Percentiles rank a stretch among this genome's conserved stretches.
Conservation (phyloP, 257 asterid genomes). For the Schizonepeta tenuifolia region DNA sequence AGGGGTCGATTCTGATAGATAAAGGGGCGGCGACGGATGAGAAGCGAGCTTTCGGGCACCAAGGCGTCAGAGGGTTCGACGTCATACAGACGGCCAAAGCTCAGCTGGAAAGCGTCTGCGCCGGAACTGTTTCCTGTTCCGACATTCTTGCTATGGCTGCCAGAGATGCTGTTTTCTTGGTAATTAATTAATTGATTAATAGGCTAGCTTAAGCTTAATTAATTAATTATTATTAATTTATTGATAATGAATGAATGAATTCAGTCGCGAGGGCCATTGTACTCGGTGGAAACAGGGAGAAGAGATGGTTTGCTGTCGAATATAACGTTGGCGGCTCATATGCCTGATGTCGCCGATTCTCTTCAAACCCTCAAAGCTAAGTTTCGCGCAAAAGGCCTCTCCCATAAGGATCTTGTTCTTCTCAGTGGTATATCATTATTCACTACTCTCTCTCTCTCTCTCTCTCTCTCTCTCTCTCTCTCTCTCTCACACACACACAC, state of each 20-base stretch:
- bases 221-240: too few species aligned
- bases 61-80: constrained; percentile 75
- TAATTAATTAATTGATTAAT: too few species aligned
- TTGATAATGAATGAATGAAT: not conserved
- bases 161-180: constrained; percentile 75
- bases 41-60: constrained; percentile 70
- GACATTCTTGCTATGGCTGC: constrained; percentile 88
- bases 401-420: constrained; percentile 65
- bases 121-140: constrained; percentile 72
- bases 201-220: too few species aligned
- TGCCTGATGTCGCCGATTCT: constrained; percentile 77
- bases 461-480: not conserved
- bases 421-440: constrained; percentile 50
- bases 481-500: not conserved
- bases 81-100: constrained; percentile 66
- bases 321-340: constrained; percentile 42
- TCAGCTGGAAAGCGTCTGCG: constrained; percentile 60
- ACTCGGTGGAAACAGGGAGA: constrained; percentile 74
- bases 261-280: constrained; percentile 57
- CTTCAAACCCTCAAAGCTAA: constrained; percentile 56
- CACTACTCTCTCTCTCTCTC: not conserved
- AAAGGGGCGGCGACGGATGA: constrained; percentile 47
- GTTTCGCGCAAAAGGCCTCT: constrained; percentile 64
- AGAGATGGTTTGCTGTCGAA: constrained; percentile 75
- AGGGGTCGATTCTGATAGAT: constrained; percentile 75